Conservation (phyloP, 2,329 filamentous ascomycete genomes). For the Escovopsis sp. region DNA sequence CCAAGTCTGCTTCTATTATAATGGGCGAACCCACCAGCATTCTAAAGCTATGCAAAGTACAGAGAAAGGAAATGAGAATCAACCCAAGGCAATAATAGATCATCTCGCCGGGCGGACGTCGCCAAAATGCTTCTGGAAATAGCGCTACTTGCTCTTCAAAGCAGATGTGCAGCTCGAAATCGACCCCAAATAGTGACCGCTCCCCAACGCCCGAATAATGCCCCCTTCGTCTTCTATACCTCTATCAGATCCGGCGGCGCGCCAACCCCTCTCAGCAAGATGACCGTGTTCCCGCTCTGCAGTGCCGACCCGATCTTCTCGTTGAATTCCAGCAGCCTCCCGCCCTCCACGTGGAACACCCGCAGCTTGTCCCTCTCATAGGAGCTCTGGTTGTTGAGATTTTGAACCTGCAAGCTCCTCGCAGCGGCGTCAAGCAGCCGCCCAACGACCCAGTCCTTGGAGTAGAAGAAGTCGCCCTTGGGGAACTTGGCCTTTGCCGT, state of each 20-base stretch:
- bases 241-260: constrained; percentile 62
- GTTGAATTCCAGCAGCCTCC: constrained; percentile 69
- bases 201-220: not conserved
- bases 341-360: constrained; percentile 87
- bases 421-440: constrained; percentile 67
- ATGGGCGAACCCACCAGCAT: too few species aligned
- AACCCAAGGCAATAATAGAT: too few species aligned
- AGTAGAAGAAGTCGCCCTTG: constrained; percentile 67
- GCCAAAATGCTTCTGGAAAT: not conserved
- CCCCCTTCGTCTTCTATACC: constrained; percentile 2
- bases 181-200: not conserved
- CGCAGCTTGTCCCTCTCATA: constrained; percentile 67
- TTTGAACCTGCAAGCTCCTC: constrained; percentile 61
- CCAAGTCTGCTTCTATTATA: too few species aligned
- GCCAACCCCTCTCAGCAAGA: constrained; percentile 73
- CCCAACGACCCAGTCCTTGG: constrained; percentile 78
- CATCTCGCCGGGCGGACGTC: not conserved
- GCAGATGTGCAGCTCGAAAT: not conserved
- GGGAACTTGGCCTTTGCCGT: constrained; percentile 74
- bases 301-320: constrained; percentile 67
- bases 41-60: too few species aligned
- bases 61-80: too few species aligned
- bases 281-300: constrained; percentile 76
- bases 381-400: constrained; percentile 65
- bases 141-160: not conserved